Evolutionary conservation across 106 monocot genomes (phyloP), one percentile per base, ranked within the genome.

Genomic region (Dactylorhiza incarnata): DNA sequence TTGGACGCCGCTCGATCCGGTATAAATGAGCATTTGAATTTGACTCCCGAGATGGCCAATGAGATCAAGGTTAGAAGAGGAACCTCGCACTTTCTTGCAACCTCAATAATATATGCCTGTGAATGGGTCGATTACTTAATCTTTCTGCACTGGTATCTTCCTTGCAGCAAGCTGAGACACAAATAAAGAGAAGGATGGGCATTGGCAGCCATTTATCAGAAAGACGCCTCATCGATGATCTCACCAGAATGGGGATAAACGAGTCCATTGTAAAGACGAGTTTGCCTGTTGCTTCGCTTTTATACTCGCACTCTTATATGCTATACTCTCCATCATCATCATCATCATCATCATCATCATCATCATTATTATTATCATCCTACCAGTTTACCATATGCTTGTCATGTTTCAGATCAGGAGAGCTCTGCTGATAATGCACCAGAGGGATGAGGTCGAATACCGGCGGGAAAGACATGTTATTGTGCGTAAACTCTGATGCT

Each of bases 141-240:
- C 45, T 23, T 6, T 37, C 4, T 19, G 20, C 23, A 9, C 47
- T 73, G 5, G 25, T 65, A 22, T 7, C 25, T 66, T 76, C 49
- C n/a, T 22, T 78, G 2, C 88, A 97, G 96, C 93, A 93, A 91
- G 96, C 96, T 13, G 96, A 86, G 63, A 48, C 87, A 26, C 87
- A 89, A 19, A 97, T 97, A 77, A 94, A 94, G 83, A 94, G 97
- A 83, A 93, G 93, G 74, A 91, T 97, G 93, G 97, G 97, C 23
- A 97, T 97, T 16, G 97, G 97, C 7, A 94, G 89, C 75, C 97
- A 88, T 50, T 84, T 97, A 17, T 97, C 97, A 17, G 94, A 93
- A 61, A 89, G 97, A 43, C 85, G 97, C 12, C 84, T 97, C 14
- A 84, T 97, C 12, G 91, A 93, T 83, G 91, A 97, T 45, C 85